These are phyloP conservation scores for Blastobotrys attinorum DNA, from an alignment of 805 yeast genomes.

Conservation along the genomic window DNA sequence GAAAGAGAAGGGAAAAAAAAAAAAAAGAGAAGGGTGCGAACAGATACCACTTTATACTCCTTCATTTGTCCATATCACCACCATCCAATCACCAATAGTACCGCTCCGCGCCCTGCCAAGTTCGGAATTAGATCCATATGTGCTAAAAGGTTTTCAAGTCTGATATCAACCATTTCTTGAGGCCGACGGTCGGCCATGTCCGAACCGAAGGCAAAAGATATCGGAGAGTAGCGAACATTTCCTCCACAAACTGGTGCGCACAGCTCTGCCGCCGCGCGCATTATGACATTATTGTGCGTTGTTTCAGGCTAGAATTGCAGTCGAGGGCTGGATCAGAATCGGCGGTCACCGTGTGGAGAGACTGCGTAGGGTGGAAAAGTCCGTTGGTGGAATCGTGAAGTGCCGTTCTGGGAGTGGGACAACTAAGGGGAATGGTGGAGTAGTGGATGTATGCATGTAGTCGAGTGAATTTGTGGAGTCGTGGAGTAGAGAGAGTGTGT, in stretches of 20 bases:
- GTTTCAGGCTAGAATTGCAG: too few species aligned
- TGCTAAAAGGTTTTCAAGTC: too few species aligned
- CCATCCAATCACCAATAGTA: neutral
- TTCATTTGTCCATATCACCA: neutral
- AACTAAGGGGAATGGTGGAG: neutral
- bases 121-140: too few species aligned
- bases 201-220: neutral
- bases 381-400: neutral
- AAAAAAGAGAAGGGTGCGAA: neutral
- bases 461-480: too few species aligned
- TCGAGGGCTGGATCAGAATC: too few species aligned
- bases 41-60: neutral
- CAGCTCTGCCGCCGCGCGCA: neutral
- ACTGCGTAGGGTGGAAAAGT: neutral
- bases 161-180: too few species aligned
- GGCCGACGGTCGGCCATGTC: neutral
- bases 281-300: neutral
- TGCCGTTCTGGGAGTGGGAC: neutral
- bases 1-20: neutral
- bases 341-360: neutral
- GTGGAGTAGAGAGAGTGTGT: too few species aligned
- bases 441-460: neutral
- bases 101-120: too few species aligned
- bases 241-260: neutral
- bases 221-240: neutral